Conservation (phyloP, 1,139 yeast species). For the Hansenula lynferdii region DNA sequence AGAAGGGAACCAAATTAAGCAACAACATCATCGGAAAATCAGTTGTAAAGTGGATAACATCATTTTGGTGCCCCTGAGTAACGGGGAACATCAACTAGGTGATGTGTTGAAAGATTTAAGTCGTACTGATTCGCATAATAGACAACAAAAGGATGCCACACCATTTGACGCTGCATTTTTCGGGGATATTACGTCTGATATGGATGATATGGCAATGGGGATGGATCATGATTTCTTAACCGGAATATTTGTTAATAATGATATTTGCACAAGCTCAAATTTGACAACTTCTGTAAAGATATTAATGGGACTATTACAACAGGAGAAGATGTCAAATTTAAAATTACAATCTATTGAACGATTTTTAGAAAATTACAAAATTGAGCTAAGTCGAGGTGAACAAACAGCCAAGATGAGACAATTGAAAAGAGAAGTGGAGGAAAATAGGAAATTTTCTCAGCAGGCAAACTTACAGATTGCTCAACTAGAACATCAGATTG, state of each 20-base stretch:
- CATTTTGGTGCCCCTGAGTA: conserved; percentile 47
- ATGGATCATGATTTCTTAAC: conserved; percentile 49
- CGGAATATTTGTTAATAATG: conserved; percentile 61
- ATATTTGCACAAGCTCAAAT: conserved; percentile 49
- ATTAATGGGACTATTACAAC: conserved; percentile 41
- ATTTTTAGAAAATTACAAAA: conserved; percentile 30
- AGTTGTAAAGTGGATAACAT: conserved; percentile 75
- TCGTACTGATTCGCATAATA: conserved; percentile 3
- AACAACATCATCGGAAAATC: conserved; percentile 67
- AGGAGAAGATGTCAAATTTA: conserved; percentile 38
- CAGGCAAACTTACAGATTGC: conserved; percentile 24
- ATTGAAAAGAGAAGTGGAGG: conserved; percentile 24
- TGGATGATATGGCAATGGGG: conserved; percentile 59
- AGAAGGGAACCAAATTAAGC: conserved; percentile 56
- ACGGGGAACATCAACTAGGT: no score
- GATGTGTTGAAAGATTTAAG: conserved; percentile 14
- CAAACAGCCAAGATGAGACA: conserved; percentile 18
- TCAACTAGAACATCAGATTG: conserved; percentile 1
- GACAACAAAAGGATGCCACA: conserved; percentile 5
- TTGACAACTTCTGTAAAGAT: conserved; percentile 44
- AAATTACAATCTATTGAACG: conserved; percentile 39
- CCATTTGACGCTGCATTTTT: conserved; percentile 73
- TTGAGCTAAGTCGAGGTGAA: conserved; percentile 11
- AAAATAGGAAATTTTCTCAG: conserved; percentile 25
- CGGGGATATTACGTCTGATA: conserved; percentile 60